phyloP scores from a whole-genome alignment of 2,329 filamentous ascomycete genomes.

The Graphilbum fragrans region DNA sequence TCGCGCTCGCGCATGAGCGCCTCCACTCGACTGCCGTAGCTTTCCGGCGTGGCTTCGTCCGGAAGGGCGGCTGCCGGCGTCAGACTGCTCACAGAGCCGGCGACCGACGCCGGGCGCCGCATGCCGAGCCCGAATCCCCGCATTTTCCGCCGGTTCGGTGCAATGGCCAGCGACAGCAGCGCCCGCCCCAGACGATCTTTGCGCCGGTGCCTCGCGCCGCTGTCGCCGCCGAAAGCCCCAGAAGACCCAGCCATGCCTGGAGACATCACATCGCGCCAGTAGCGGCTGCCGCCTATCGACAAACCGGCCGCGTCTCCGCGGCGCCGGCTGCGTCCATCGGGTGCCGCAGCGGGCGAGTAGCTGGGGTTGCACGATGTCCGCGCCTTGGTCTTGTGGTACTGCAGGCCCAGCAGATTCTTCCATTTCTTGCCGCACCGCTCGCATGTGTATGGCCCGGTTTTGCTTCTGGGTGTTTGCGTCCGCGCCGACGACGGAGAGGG shows the following conservation, averaged over 20 bases:
- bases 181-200: background rate
- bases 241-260: too few relatives aligned
- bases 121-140: too few relatives aligned
- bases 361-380: slow-evolving; percentile 39
- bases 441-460: slow-evolving; percentile 23
- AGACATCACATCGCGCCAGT: too few relatives aligned
- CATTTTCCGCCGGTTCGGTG: background rate
- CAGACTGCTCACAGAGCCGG: too few relatives aligned
- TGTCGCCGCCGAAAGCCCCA: too few relatives aligned
- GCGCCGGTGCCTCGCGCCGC: too few relatives aligned
- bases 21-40: background rate
- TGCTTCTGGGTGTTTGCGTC: slow-evolving; percentile 1
- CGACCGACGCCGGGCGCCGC: background rate
- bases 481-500: background rate
- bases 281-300: too few relatives aligned
- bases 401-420: slow-evolving; percentile 46
- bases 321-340: too few relatives aligned
- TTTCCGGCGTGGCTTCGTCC: background rate
- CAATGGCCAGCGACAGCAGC: background rate
- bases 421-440: slow-evolving; percentile 40
- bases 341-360: slow-evolving; percentile 20
- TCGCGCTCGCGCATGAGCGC: too few relatives aligned
- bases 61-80: too few relatives aligned
- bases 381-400: slow-evolving; percentile 46
- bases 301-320: too few relatives aligned